These are phyloP conservation scores for Hemileia vastatrix DNA, from an alignment of 1,284 basidiomycete genomes.

Conservation along the genomic window DNA sequence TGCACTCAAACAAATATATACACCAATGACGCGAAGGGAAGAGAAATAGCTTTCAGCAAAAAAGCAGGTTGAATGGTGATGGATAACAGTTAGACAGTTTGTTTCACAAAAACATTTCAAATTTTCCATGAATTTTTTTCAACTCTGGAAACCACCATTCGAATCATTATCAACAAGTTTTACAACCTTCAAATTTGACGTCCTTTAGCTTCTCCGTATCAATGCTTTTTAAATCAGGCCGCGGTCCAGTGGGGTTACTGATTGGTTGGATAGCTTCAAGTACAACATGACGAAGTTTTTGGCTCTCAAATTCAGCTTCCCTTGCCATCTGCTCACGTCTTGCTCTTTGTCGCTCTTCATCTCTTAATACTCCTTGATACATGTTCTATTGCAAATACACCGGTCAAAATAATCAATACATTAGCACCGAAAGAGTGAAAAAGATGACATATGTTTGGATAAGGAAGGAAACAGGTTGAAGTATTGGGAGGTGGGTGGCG, in stretches of 20 bases:
- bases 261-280: conserved; percentile 16
- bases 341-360: conserved; percentile 66
- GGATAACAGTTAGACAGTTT: too few species aligned
- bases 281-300: conserved; percentile 12
- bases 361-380: conserved; percentile 77
- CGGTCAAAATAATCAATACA: neutral
- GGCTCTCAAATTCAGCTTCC: conserved; percentile 53
- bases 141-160: too few species aligned
- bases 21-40: too few species aligned
- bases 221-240: neutral
- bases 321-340: conserved; percentile 56
- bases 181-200: conserved; percentile 19
- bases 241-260: conserved; percentile 6
- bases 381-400: conserved; percentile 55
- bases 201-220: neutral
- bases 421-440: neutral
- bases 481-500: neutral
- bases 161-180: conserved; percentile 21
- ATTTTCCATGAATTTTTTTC: too few species aligned
- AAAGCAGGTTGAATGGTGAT: too few species aligned
- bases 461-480: neutral
- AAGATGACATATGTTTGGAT: neutral
- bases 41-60: too few species aligned
- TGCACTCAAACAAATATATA: too few species aligned
- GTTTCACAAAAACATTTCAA: too few species aligned